Conservation (phyloP, 768 basidiomycete species). For the Obba rivulosa region DNA sequence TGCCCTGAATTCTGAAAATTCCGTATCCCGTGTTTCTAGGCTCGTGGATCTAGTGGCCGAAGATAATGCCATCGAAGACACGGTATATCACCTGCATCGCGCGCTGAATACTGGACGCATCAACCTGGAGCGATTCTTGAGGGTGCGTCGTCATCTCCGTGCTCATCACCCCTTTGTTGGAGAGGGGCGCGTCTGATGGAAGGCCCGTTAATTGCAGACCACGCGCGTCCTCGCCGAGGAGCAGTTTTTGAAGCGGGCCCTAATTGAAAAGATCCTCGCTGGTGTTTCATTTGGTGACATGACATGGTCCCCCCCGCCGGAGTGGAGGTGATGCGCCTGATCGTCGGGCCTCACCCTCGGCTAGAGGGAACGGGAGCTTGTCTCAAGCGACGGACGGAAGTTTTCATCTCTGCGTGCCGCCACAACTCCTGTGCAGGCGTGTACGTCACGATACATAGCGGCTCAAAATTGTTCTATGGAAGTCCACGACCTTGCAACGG, state of each 20-base stretch:
- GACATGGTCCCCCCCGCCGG: conserved; percentile 7
- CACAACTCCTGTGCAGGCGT: no score
- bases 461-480: no score
- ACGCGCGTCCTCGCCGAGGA: conserved; percentile 88
- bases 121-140: conserved; percentile 91
- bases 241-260: conserved; percentile 94
- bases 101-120: conserved; percentile 88
- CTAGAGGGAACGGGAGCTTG: no score
- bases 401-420: no score
- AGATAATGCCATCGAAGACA: conserved; percentile 97
- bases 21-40: conserved; percentile 35
- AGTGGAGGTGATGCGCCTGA: not conserved
- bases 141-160: conserved; percentile 45
- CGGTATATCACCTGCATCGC: conserved; percentile 93
- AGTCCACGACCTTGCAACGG: no score
- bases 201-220: conserved; percentile 38
- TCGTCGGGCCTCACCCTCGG: no score
- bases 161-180: conserved; percentile 7
- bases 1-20: not conserved
- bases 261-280: conserved; percentile 83
- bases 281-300: conserved; percentile 45
- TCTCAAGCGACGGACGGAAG: no score
- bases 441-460: no score
- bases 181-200: conserved; percentile 9
- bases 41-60: conserved; percentile 97